Evolutionary conservation across 306 rosid species (phyloP).

Genomic region (Pueraria montana): DNA sequence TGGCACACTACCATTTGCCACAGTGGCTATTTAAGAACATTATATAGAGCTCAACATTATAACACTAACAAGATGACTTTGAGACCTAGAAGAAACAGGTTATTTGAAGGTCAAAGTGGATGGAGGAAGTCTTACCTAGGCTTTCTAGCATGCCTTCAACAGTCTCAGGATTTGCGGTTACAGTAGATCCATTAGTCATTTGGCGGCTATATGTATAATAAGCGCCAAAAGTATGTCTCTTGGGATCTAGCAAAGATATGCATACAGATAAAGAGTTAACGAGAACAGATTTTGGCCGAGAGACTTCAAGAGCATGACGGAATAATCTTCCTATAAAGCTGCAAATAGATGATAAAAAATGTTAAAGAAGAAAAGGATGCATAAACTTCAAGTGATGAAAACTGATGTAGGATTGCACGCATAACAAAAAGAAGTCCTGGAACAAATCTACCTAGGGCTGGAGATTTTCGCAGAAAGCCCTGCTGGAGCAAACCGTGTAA

Average conservation of each 20-base stretch:
- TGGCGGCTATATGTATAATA: slow-evolving; percentile 81
- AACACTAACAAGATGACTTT: slow-evolving; percentile 5
- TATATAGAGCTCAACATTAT: slow-evolving; percentile 6
- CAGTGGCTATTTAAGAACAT: not conserved
- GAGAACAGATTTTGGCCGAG: slow-evolving; percentile 94
- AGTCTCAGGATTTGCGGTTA: slow-evolving; percentile 85
- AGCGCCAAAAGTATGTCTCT: slow-evolving; percentile 75
- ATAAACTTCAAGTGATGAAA: slow-evolving; percentile 7
- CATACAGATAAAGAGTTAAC: slow-evolving; percentile 91
- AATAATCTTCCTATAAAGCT: slow-evolving; percentile 95
- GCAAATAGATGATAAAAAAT: slow-evolving; percentile 47
- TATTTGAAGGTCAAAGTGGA: slow-evolving; percentile 18
- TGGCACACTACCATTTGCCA: not conserved
- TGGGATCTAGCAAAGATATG: slow-evolving; percentile 96
- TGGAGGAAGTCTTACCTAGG: slow-evolving; percentile 66
- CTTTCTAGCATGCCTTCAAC: slow-evolving; percentile 98
- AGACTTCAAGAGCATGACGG: slow-evolving; percentile 88
- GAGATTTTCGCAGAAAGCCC: slow-evolving; percentile 83
- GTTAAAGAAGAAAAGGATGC: slow-evolving; percentile 23
- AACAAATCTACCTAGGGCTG: slow-evolving; percentile 78
- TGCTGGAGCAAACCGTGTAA: slow-evolving; percentile 95
- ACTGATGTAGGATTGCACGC: slow-evolving; percentile 20
- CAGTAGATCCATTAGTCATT: slow-evolving; percentile 65
- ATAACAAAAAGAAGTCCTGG: not conserved
- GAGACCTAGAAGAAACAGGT: slow-evolving; percentile 18